Evolutionary conservation across 2,329 filamentous ascomycete genomes (phyloP).

Genomic region (Fusarium miscanthi): DNA sequence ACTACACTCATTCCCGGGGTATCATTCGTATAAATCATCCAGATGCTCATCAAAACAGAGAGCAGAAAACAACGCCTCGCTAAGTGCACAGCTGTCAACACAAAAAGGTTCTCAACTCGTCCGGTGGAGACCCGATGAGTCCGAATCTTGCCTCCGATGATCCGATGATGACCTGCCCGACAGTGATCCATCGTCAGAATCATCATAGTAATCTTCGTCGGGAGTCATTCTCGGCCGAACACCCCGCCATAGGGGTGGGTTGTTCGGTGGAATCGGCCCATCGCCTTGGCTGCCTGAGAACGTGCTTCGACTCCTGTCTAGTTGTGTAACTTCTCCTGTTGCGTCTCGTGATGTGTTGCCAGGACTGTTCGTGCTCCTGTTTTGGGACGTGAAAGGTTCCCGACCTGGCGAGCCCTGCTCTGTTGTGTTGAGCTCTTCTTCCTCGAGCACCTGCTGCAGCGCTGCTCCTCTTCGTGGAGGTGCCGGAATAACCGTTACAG

Average conservation of each 20-base stretch:
- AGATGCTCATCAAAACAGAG: constrained; percentile 17
- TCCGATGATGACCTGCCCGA: constrained; percentile 47
- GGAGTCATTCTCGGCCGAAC: constrained; percentile 49
- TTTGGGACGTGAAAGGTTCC: constrained; percentile 29
- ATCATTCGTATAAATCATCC: constrained; percentile 32
- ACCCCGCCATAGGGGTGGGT: constrained; percentile 58
- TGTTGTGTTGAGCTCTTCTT: constrained; percentile 54
- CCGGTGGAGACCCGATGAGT: constrained; percentile 40
- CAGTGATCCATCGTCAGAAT: constrained; percentile 46
- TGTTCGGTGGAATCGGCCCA: constrained; percentile 45
- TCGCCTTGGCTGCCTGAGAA: constrained; percentile 43
- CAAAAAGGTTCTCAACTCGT: constrained; percentile 21
- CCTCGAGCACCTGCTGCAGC: constrained; percentile 66
- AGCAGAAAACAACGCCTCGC: constrained; percentile 42
- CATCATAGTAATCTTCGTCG: constrained; percentile 48
- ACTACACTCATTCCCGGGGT: constrained; percentile 23
- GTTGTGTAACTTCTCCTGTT: constrained; percentile 35
- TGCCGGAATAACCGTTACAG: constrained; percentile 70
- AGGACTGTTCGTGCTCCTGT: constrained; percentile 33
- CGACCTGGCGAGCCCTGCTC: constrained; percentile 24
- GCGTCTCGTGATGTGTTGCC: constrained; percentile 42
- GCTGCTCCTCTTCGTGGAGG: constrained; percentile 68
- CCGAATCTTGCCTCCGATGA: constrained; percentile 42
- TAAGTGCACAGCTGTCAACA: constrained; percentile 45
- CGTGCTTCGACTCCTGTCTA: constrained; percentile 39